Base-by-base conservation (phyloP, 1,284 basidiomycete genomes). In the Fistulinella staudtii region DNA sequence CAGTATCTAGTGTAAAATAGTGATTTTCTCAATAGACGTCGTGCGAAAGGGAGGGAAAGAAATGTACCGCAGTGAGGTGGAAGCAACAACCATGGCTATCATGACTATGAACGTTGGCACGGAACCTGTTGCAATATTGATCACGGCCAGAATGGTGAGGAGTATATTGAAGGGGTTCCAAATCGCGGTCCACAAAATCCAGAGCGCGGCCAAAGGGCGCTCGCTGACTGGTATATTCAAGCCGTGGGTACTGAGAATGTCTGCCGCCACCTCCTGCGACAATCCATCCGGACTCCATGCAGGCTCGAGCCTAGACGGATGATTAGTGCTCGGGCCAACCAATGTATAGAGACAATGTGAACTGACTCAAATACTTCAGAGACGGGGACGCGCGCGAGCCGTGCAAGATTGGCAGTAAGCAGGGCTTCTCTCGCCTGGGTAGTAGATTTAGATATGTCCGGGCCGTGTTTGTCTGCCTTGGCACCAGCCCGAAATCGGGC, bases 161-260 rank as follows among this genome's bases (percentile, higher is more conserved):
- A 62, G 57, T 3, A 62, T 41, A 5, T 62, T 62, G 48, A 62
- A 62, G 3, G 60, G 60, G 36, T 62, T 62, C 60, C 58, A 61
- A 18, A 66, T 10, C 11, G 60, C 64, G 23, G 49, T 58, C 60
- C 60, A 62, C 22, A 62, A 42, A 21, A 64, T 37, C 5, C 37
- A 28, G 29, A 62, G 29, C 4, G 58, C 54, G 7, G 63, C 64
- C 39, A 62, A 42, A 31, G 62, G 58, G 21, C 64, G 64, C 36
- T 62, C 60, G 30, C 35, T 46, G 9, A 62, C 61, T 0, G 64
- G 64, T 24, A 39, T 45, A 17, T 62, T 62, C 15, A 54, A 39
- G 24, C 60, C 60, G 39, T 65, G 50, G 20, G 22, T 35, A 2
- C 30, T 23, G 37, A 62, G 57, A 4, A 46, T 41, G 21, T 58